A percentile compares a stretch with the other conserved stretches of the same genome.
Conservation (phyloP, 2,329 filamentous ascomycete species). For the Diaporthe humulicola region DNA sequence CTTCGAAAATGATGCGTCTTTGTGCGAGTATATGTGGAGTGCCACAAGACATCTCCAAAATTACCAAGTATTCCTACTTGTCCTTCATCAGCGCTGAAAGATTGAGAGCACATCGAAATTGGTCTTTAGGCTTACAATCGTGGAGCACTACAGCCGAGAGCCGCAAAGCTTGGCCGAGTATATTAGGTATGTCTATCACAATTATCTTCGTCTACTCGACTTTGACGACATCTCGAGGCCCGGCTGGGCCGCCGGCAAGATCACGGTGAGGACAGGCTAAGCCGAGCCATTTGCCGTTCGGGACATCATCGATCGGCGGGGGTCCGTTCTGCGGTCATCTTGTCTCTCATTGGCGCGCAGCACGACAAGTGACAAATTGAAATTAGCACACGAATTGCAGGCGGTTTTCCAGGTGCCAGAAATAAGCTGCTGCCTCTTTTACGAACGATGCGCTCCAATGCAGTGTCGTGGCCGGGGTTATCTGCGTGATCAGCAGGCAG, state of each 20-base stretch:
- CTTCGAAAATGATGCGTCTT: background rate
- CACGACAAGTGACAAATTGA: slow-evolving; percentile 18
- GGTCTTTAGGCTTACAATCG: background rate
- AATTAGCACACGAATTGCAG: slow-evolving; percentile 20
- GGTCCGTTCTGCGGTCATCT: slow-evolving; percentile 19
- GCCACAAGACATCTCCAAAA: background rate
- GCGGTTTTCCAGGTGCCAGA: background rate
- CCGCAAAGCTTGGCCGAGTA: background rate
- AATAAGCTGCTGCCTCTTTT: slow-evolving; percentile 3
- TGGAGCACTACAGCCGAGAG: background rate
- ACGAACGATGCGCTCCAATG: slow-evolving; percentile 28
- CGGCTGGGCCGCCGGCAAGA: slow-evolving; percentile 29
- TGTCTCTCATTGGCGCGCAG: slow-evolving; percentile 25
- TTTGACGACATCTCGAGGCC: background rate
- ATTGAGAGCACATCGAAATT: background rate
- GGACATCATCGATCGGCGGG: slow-evolving; percentile 6
- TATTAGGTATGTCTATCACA: background rate
- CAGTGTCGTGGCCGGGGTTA: slow-evolving; percentile 11
- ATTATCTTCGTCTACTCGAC: background rate
- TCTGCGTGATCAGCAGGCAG: slow-evolving; percentile 14
- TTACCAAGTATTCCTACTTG: background rate
- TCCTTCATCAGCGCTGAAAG: background rate
- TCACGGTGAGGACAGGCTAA: slow-evolving; percentile 5
- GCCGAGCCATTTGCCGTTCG: slow-evolving; percentile 26
- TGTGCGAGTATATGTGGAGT: background rate